Percentiles rank a stretch among this genome's conserved stretches.
Evolutionary conservation across 495 filamentous ascomycete genomes (phyloP).

Genomic region (Paragyromitra xinjiangensis): DNA sequence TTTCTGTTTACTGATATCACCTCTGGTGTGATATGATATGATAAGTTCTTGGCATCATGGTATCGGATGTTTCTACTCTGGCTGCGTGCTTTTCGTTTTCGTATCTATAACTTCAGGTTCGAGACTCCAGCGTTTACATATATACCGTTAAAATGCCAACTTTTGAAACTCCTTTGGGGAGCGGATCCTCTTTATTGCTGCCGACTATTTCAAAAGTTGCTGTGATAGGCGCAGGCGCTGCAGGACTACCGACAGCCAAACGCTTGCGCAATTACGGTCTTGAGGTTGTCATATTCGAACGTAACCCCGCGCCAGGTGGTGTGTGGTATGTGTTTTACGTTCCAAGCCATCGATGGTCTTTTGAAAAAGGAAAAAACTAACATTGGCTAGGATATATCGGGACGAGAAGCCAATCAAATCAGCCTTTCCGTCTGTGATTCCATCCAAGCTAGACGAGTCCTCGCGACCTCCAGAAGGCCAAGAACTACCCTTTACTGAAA

Average conservation of each 20-base stretch:
- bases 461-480: constrained; percentile 10
- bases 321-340: constrained; percentile 64
- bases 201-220: constrained; percentile 64
- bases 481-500: constrained; percentile 32
- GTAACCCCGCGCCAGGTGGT: constrained; percentile 67
- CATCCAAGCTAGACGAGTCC: not conserved
- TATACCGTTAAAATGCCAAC: not conserved
- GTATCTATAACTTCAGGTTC: not conserved
- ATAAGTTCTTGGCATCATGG: not conserved
- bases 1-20: not conserved
- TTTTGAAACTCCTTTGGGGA: not conserved
- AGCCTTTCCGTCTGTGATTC: not conserved
- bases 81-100: too few relatives aligned
- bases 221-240: constrained; percentile 76
- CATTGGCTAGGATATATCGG: not conserved
- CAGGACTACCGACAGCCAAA: constrained; percentile 70
- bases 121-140: not conserved
- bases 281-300: constrained; percentile 72
- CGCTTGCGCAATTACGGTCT: constrained; percentile 69
- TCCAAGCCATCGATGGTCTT: not conserved
- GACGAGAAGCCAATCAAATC: not conserved
- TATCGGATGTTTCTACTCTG: too few relatives aligned
- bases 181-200: not conserved
- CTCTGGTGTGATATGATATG: not conserved
- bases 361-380: not conserved